Evolutionary conservation across 345 rosid species (phyloP).

Genomic region (Aquilaria sinensis): DNA sequence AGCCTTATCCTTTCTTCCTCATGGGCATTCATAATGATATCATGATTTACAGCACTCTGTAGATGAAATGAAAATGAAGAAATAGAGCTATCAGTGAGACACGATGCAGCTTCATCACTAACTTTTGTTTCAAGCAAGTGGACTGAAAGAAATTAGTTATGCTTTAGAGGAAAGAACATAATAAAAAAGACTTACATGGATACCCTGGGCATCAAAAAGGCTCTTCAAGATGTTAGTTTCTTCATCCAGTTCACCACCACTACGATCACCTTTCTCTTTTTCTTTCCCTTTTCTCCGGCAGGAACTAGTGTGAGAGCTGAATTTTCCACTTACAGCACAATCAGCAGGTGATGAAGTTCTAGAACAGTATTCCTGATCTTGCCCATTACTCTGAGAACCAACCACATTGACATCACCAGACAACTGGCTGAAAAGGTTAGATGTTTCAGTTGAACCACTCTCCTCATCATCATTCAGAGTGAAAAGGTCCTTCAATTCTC

Average conservation of each 20-base stretch:
- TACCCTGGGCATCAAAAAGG: conserved; percentile 81
- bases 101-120: too few relatives aligned
- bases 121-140: not conserved
- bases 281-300: conserved; percentile 45
- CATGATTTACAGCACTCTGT: conserved; percentile 94
- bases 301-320: conserved; percentile 22
- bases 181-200: conserved; percentile 59
- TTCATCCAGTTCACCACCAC: conserved; percentile 43
- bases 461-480: conserved; percentile 64
- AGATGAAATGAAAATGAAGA: conserved; percentile 4
- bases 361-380: conserved; percentile 17
- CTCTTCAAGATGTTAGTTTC: conserved; percentile 76
- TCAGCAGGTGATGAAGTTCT: conserved; percentile 21
- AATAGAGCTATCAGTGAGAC: not conserved
- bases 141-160: not conserved
- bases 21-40: conserved; percentile 64
- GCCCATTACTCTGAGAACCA: conserved; percentile 37
- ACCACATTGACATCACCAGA: conserved; percentile 63
- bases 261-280: conserved; percentile 27
- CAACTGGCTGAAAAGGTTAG: conserved; percentile 79
- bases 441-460: conserved; percentile 71
- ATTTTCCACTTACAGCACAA: conserved; percentile 21
- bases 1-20: conserved; percentile 78
- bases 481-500: conserved; percentile 96
- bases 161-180: not conserved